A percentile compares a stretch with the other conserved stretches of the same genome.
phyloP scores from a whole-genome alignment of 1,284 basidiomycete species.

The Fomitopsis betulina region DNA sequence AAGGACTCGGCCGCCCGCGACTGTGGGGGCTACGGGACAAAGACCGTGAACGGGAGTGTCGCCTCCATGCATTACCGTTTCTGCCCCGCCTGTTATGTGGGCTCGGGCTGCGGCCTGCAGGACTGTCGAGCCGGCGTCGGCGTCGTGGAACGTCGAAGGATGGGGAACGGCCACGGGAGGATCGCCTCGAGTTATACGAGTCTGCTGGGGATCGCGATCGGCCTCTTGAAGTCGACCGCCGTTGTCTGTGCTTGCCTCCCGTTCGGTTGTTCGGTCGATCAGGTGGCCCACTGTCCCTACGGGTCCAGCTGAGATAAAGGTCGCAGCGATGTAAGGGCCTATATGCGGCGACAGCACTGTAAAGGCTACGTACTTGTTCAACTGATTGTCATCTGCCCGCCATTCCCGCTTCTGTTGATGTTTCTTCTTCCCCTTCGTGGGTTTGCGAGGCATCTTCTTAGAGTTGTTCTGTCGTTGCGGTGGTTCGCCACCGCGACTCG shows the following conservation, averaged over 20 bases:
- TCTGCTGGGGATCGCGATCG: constrained; percentile 48
- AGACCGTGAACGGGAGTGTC: constrained; percentile 23
- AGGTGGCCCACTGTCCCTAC: constrained; percentile 21
- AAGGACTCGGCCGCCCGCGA: constrained; percentile 12
- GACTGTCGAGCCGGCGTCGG: constrained; percentile 46
- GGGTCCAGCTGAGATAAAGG: constrained; percentile 26
- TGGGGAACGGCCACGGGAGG: constrained; percentile 59
- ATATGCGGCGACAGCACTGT: constrained; percentile 8
- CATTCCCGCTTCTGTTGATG: constrained; percentile 48
- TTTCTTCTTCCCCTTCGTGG: constrained; percentile 30
- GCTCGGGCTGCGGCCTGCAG: constrained; percentile 32
- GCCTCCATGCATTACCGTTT: constrained; percentile 16
- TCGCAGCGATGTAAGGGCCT: constrained; percentile 1
- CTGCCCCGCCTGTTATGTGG: constrained; percentile 16
- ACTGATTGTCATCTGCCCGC: constrained; percentile 55
- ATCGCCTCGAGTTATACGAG: constrained; percentile 58
- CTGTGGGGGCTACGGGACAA: constrained; percentile 13
- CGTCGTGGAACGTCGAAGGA: constrained; percentile 53
- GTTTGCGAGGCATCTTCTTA: constrained; percentile 34
- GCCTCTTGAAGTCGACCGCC: constrained; percentile 41
- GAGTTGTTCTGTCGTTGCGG: constrained; percentile 25
- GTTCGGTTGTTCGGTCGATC: constrained; percentile 10
- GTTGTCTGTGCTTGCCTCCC: constrained; percentile 25
- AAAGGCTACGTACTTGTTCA: constrained; percentile 59
- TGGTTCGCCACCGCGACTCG: constrained; percentile 24